Base-by-base conservation (phyloP, 441 rosid genomes). In the Mallotus japonicus region DNA sequence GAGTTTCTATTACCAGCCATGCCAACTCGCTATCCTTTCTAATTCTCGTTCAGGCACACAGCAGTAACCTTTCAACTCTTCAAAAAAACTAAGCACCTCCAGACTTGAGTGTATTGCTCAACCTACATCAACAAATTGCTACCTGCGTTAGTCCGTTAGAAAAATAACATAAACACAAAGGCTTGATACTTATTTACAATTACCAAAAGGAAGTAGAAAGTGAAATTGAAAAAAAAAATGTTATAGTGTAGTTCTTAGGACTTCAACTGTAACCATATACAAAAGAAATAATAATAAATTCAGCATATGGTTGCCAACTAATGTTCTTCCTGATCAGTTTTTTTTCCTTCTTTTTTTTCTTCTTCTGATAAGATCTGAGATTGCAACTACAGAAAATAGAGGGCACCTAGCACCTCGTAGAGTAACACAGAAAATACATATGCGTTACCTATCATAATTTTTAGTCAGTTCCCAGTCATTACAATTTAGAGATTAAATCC, bases 41-140 rank as follows among this genome's bases (percentile, higher is more conserved):
- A 49, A 12, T 37, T 68, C 53, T 46, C 62, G 40, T 56, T 64
- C 61, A 49, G 53, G 62, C 49, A 47, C 46, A 13, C 59, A 53
- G 62, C 28, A 68, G 71, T 46, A 24, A 47, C 58, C 62, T 46
- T 67, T 61, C 34, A 62, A 53, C 11, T 54, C 72, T 62, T 69
- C 6, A 14, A 8, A 64, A 22, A 11, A 50, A 3, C 14, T 83
- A 90, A 60, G 86, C 85, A 68, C 88, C 82, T 63, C 87, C 86
- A 12, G 88, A 81, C 77, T 88, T 85, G 70, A 91, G 86, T 1
- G 90, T 87, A 73, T 88, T 91, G 76, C 94, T 88, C 87, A 91
- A 83, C 97, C 94, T 89, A 73, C 81, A 69, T 37, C 11, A 37
- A 40, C 44, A 54, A 22, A 58, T 44, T 24, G n/a, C 42, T 32